A percentile compares a stretch with the other conserved stretches of the same genome.
phyloP scores from a whole-genome alignment of 768 basidiomycete genomes.

The Leccinum imitatum region DNA sequence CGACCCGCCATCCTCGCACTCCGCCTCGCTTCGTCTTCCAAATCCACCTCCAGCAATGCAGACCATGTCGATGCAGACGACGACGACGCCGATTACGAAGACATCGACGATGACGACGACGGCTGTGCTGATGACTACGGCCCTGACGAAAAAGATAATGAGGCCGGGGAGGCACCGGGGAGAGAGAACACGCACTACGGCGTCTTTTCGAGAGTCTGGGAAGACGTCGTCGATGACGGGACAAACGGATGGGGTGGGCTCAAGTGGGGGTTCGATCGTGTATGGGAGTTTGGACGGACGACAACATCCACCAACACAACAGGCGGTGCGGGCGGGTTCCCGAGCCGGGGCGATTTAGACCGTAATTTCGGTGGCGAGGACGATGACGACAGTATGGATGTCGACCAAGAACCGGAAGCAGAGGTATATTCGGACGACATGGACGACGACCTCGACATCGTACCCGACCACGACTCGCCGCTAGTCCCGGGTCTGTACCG shows the following conservation, averaged over 20 bases:
- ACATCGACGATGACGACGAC: background rate
- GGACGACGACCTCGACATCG: constrained; percentile 5
- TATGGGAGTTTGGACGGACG: constrained; percentile 33
- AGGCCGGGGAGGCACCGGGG: constrained; percentile 11
- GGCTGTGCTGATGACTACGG: background rate
- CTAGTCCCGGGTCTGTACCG: constrained; percentile 73
- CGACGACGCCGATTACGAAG: background rate
- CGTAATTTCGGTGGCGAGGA: constrained; percentile 45
- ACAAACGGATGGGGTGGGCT: constrained; percentile 38
- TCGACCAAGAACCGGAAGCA: constrained; percentile 32
- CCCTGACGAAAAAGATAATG: constrained; percentile 12
- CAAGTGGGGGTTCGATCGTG: constrained; percentile 43
- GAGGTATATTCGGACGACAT: constrained; percentile 27
- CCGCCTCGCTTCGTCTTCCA: constrained; percentile 26
- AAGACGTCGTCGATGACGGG: constrained; percentile 29
- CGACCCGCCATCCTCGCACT: constrained; percentile 32
- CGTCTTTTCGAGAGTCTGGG: constrained; percentile 13
- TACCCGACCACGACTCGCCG: constrained; percentile 30
- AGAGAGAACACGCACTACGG: background rate
- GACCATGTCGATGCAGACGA: constrained; percentile 7
- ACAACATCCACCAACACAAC: constrained; percentile 11
- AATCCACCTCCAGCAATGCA: constrained; percentile 17
- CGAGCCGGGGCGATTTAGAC: constrained; percentile 44
- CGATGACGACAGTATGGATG: constrained; percentile 24
- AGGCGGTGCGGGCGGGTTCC: constrained; percentile 20